These are phyloP conservation scores for Daphne laureola DNA, from an alignment of 441 rosid species.

Conservation along the genomic window DNA sequence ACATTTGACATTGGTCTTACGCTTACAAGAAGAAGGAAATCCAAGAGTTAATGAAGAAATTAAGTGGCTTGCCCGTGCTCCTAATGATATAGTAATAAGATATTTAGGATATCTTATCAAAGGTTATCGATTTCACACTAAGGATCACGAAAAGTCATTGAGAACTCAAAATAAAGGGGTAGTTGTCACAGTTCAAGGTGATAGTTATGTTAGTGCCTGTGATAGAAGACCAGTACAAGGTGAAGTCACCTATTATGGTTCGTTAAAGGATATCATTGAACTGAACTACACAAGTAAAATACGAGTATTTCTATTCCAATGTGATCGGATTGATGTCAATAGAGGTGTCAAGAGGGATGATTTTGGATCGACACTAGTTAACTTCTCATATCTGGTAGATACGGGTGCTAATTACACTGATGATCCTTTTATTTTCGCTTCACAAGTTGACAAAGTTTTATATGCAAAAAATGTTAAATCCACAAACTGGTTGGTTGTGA, in stretches of 20 bases:
- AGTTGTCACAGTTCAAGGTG: not conserved
- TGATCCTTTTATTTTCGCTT: too few species aligned
- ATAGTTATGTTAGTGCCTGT: not conserved
- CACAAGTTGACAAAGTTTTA: too few species aligned
- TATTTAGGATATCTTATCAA: not conserved
- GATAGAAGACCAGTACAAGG: not conserved
- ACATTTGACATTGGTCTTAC: not conserved
- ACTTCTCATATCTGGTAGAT: too few species aligned
- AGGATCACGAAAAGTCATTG: not conserved
- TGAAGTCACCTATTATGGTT: not conserved
- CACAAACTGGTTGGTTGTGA: too few species aligned
- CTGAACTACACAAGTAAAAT: too few species aligned
- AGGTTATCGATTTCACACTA: not conserved
- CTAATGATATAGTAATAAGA: not conserved
- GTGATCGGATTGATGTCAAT: too few species aligned
- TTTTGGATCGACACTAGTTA: too few species aligned
- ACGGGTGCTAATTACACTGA: too few species aligned
- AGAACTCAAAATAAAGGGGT: constrained; percentile 1
- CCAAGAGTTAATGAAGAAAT: not conserved
- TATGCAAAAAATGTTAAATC: too few species aligned
- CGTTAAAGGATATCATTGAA: not conserved
- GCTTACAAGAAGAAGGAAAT: not conserved
- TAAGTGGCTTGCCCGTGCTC: not conserved
- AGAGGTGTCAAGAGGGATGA: too few species aligned
- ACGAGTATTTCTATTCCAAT: too few species aligned